Evolutionary conservation across 1,284 basidiomycete species (phyloP).

Genomic region (Cystobasidiaceae sp.): DNA sequence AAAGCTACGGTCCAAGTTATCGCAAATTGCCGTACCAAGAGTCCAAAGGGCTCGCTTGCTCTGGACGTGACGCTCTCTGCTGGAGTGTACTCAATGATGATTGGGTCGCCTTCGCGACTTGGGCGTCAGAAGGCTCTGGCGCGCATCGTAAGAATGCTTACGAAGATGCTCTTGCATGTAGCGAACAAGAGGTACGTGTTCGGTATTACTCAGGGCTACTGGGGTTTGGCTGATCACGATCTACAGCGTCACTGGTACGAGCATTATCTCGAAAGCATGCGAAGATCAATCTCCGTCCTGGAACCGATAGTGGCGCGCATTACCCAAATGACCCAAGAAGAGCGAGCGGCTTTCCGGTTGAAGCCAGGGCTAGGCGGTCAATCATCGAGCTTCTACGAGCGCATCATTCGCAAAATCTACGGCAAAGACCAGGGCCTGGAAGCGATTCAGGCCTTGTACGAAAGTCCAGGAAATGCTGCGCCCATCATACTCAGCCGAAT

Average conservation of each 20-base stretch:
- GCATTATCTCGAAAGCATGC: constrained; percentile 85
- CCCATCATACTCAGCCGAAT: constrained; percentile 87
- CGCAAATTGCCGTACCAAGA: constrained; percentile 86
- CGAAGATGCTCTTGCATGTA: constrained; percentile 92
- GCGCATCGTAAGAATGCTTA: constrained; percentile 96
- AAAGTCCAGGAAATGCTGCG: constrained; percentile 81
- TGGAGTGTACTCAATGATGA: constrained; percentile 94
- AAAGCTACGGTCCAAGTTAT: constrained; percentile 78
- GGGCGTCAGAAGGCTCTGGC: constrained; percentile 77
- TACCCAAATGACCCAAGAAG: constrained; percentile 81
- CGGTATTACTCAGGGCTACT: background rate
- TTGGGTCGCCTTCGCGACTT: constrained; percentile 96
- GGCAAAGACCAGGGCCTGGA: constrained; percentile 66
- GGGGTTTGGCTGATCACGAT: constrained; percentile 9
- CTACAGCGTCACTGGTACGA: constrained; percentile 73
- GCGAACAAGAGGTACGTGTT: constrained; percentile 78
- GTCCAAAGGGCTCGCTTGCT: constrained; percentile 75
- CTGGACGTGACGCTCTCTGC: constrained; percentile 88
- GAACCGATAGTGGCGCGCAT: constrained; percentile 83
- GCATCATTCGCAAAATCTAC: constrained; percentile 81
- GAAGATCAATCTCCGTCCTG: constrained; percentile 81
- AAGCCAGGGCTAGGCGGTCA: constrained; percentile 83
- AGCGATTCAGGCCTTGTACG: constrained; percentile 85
- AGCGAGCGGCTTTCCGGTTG: constrained; percentile 75
- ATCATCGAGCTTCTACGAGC: constrained; percentile 78